Base-by-base conservation (phyloP, 805 yeast species). In the Hanseniaspora pseudoguilliermondii region DNA sequence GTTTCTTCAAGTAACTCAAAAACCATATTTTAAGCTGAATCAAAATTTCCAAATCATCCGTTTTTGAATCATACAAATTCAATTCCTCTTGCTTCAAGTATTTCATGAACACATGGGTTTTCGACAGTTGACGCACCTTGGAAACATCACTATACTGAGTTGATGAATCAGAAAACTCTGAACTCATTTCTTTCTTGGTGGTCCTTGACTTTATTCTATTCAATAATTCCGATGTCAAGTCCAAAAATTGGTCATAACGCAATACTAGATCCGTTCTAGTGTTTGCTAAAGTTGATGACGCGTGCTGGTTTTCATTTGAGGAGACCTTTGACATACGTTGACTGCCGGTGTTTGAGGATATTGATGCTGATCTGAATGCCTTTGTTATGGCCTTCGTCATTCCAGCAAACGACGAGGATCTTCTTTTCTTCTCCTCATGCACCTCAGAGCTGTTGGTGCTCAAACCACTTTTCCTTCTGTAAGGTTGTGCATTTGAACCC, bases 381-480 rank as follows among this genome's bases (percentile, higher is more conserved):
- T 52, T 52, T 25, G 55, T 44, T 15, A 52, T 52, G 5, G 55
- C 55, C 41, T 47, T 52, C 1, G 55, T 52, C 55, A 52, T 44
- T n/a, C 55, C 55, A 10, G 49, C 47, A 49, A 44, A 32, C 20
- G 58, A 36, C 21, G 50, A 50, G 1, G 46, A 29, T 50, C 54
- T 41, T 46, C 49, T 46, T 9, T 46, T 34, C n/a, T 46, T 46
- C 13, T 46, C 38, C 91, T 72, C 60, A 96, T 78, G 51, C 89
- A 85, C 0, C 95, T 84, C 0, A 97, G 96, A 66, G 87, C 77
- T 8, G 87, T 86, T 54, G 91, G 72, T 0, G 97, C 97, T 62
- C 83, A 84, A 1, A 90, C 83, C 57, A 93, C 76, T 0, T 97
- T 96, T 67, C 83, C 87, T 0, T 95, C 81, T 10, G 97, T 96